These are phyloP conservation scores for Mucor irregularis DNA, from an alignment of 371 early-diverging fungal genomes.

Conservation along the genomic window DNA sequence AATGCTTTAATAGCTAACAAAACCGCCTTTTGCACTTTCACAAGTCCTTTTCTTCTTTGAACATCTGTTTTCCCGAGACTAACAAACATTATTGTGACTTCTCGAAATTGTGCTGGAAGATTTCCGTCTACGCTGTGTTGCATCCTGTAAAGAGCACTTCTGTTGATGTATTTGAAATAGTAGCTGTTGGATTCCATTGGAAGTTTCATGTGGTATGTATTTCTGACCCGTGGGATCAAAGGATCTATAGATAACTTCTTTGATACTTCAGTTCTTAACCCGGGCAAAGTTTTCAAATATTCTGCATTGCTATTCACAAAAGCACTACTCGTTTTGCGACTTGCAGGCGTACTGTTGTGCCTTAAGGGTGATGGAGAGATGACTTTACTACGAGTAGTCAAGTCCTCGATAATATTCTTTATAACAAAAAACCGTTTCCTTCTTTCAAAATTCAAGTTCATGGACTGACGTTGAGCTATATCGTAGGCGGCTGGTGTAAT, in stretches of 20 bases:
- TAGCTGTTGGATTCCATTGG: constrained; percentile 31
- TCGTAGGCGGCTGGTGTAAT: constrained; percentile 52
- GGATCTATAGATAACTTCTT: constrained; percentile 29
- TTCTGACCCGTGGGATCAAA: constrained; percentile 35
- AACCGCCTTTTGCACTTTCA: constrained; percentile 42
- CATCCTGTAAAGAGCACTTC: constrained; percentile 55
- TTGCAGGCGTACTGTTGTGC: constrained; percentile 5
- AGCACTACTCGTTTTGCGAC: not conserved
- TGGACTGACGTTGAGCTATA: constrained; percentile 28
- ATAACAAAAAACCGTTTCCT: constrained; percentile 48
- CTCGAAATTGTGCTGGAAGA: constrained; percentile 61
- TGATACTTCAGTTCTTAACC: constrained; percentile 13
- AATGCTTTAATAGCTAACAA: constrained; percentile 22
- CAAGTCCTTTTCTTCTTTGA: constrained; percentile 41
- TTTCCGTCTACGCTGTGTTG: constrained; percentile 42
- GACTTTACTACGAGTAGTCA: not conserved
- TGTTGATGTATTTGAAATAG: constrained; percentile 57
- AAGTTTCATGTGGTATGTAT: constrained; percentile 25
- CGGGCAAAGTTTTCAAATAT: constrained; percentile 24
- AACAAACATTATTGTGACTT: constrained; percentile 62
- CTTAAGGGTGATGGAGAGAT: not conserved
- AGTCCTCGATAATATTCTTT: constrained; percentile 22
- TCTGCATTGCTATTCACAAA: constrained; percentile 2
- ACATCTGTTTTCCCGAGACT: constrained; percentile 55
- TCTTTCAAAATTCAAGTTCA: constrained; percentile 36